Conservation (phyloP, 495 filamentous ascomycete species). For the Achaetomiella virescens region DNA sequence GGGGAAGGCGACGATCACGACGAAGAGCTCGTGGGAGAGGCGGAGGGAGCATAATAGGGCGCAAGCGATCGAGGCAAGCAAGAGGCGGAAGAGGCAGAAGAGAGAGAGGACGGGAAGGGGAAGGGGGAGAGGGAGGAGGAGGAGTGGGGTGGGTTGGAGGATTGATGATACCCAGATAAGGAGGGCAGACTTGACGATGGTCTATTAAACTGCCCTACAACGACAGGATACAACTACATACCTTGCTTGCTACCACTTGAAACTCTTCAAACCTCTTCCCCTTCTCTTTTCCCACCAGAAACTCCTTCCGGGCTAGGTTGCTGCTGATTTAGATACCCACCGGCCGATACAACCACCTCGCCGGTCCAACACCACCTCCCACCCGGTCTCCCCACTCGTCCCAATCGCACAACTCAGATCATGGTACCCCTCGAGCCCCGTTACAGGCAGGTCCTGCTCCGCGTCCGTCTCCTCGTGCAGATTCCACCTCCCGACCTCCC, state of each 20-base stretch:
- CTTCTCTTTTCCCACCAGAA: no score
- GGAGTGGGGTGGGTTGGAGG: constrained; percentile 64
- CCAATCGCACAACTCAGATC: constrained; percentile 81
- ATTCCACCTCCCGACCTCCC: constrained; percentile 62
- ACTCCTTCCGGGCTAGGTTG: no score
- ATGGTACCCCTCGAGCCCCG: constrained; percentile 71
- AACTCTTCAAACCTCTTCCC: no score
- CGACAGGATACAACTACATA: background rate
- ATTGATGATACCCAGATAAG: constrained; percentile 11
- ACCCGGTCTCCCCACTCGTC: constrained; percentile 62
- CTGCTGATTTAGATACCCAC: constrained; percentile 9
- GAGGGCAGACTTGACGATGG: background rate
- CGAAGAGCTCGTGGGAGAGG: constrained; percentile 86
- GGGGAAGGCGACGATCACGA: constrained; percentile 63
- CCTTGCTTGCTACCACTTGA: no score
- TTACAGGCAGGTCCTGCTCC: constrained; percentile 53
- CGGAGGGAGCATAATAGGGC: constrained; percentile 66
- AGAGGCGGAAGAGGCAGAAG: constrained; percentile 46
- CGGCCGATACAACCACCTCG: constrained; percentile 32
- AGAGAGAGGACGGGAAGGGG: constrained; percentile 23
- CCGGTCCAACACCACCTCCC: constrained; percentile 63
- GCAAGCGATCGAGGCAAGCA: constrained; percentile 67
- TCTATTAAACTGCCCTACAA: background rate
- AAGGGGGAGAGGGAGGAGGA: constrained; percentile 34
- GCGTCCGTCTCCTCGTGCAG: constrained; percentile 77